Base-by-base conservation (phyloP, 306 rosid genomes). In the Ochetophila trinervis region DNA sequence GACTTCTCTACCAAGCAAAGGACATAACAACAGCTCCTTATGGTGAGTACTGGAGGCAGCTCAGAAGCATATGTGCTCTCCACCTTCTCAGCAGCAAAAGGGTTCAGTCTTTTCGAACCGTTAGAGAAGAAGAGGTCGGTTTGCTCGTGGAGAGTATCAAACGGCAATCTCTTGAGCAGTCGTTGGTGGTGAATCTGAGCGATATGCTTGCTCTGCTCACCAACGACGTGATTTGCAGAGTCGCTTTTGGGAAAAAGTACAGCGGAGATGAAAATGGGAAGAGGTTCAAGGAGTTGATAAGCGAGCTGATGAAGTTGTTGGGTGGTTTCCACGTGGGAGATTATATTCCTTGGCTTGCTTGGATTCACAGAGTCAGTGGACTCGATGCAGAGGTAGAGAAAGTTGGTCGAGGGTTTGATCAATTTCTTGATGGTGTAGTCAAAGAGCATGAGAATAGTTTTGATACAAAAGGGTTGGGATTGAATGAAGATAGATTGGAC, bases 31-130 rank as follows among this genome's bases (percentile, higher is more conserved):
- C 51, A 5, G 77, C 90, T 0, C 79, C 74, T 2, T 85, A 82
- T 23, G 85, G 87, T 1, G 80, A 82, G 40, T 82, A 85, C 36
- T 82, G 83, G 89, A 74, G 83, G 68, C 85, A 82, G 10, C 4
- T 67, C 57, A 82, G 75, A 18, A 78, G 87, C 36, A 21, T 80
- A 12, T 18, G 1, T 63, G 24, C 5, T 8, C 5, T 71, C 5
- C 76, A 71, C 22, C 69, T 54, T 17, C 23, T 55, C 5, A 71
- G 63, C 35, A 62, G 23, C 57, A 42, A 30, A 18, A 53, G 44
- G 68, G 69, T 71, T 42, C 55, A 47, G 34, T 53, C 69, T 8
- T 62, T 52, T 21, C 17, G 76, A 13, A 36, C 8, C 0, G 18
- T 62, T 6, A 40, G 76, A 30, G 69, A 71, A 44, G 69, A 71